These are phyloP conservation scores for Chrysosporium queenslandicum DNA, from an alignment of 2,329 filamentous ascomycete species.

Conservation along the genomic window DNA sequence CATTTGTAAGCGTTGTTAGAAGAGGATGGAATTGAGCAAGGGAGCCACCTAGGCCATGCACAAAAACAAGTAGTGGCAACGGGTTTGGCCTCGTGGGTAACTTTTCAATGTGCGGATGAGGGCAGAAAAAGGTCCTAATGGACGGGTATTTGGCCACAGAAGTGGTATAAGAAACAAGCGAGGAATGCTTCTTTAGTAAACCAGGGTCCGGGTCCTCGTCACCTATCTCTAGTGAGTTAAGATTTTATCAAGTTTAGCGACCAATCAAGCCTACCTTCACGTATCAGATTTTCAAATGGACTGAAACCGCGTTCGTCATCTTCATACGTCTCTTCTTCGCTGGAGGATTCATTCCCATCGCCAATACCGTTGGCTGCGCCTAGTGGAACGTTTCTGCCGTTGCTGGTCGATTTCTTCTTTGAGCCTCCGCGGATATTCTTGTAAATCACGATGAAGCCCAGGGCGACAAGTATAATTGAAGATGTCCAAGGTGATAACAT, in stretches of 20 bases:
- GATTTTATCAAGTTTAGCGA: neutral
- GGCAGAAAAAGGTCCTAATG: conserved; percentile 72
- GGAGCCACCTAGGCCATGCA: conserved; percentile 90
- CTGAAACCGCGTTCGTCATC: neutral
- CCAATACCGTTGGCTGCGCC: neutral
- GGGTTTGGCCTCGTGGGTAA: conserved; percentile 62
- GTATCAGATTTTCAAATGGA: conserved; percentile 4
- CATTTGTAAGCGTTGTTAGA: conserved; percentile 67
- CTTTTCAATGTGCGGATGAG: conserved; percentile 72
- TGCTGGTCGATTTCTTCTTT: neutral
- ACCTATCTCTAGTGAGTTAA: conserved; percentile 3
- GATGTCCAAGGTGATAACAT: neutral
- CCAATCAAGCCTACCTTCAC: neutral
- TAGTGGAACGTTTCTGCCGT: neutral
- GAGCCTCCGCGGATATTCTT: neutral
- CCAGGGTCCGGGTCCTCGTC: conserved; percentile 55
- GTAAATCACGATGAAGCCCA: neutral
- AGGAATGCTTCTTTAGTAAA: conserved; percentile 68
- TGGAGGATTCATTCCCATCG: conserved; percentile 7
- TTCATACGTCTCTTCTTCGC: conserved; percentile 5
- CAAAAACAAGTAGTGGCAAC: conserved; percentile 75
- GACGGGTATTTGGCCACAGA: conserved; percentile 58
- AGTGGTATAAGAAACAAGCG: conserved; percentile 62
- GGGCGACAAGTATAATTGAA: neutral
- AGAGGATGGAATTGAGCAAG: conserved; percentile 77